Conservation (phyloP, 768 basidiomycete genomes). For the Agaricus subrufescens region DNA sequence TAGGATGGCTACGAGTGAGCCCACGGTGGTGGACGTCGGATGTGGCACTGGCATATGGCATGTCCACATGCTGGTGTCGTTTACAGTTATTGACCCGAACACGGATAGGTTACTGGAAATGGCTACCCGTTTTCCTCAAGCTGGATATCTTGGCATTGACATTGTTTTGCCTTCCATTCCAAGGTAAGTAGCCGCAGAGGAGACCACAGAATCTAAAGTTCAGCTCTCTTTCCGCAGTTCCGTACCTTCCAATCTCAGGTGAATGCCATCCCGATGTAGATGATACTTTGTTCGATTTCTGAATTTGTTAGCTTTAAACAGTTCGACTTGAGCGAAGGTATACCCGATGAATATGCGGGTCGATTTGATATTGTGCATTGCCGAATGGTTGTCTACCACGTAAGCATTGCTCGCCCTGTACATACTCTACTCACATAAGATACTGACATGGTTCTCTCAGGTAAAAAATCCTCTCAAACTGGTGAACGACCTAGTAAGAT, state of each 20-base stretch:
- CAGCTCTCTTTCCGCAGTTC: neutral
- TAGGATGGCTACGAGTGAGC: slow-evolving; percentile 8
- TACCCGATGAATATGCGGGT: slow-evolving; percentile 14
- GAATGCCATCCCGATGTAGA: neutral
- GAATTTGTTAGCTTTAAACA: slow-evolving; percentile 17
- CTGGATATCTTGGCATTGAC: slow-evolving; percentile 21
- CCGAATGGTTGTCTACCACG: slow-evolving; percentile 22
- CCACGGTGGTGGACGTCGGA: slow-evolving; percentile 23
- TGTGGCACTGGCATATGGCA: slow-evolving; percentile 27
- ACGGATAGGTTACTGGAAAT: slow-evolving; percentile 20
- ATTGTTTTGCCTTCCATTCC: slow-evolving; percentile 12
- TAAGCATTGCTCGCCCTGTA: slow-evolving; percentile 3
- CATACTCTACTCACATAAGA: neutral
- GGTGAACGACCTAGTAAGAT: slow-evolving; percentile 12
- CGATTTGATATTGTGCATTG: slow-evolving; percentile 22
- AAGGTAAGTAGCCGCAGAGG: slow-evolving; percentile 9
- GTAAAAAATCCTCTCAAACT: slow-evolving; percentile 14
- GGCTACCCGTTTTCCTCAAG: slow-evolving; percentile 18
- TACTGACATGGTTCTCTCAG: slow-evolving; percentile 3
- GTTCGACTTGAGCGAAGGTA: slow-evolving; percentile 16
- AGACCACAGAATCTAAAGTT: neutral
- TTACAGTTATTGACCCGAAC: neutral
- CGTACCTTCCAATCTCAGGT: slow-evolving; percentile 1
- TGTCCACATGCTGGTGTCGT: neutral
- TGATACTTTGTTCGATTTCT: neutral